Conservation (phyloP, 495 filamentous ascomycete genomes). For the Echria macrotheca region DNA sequence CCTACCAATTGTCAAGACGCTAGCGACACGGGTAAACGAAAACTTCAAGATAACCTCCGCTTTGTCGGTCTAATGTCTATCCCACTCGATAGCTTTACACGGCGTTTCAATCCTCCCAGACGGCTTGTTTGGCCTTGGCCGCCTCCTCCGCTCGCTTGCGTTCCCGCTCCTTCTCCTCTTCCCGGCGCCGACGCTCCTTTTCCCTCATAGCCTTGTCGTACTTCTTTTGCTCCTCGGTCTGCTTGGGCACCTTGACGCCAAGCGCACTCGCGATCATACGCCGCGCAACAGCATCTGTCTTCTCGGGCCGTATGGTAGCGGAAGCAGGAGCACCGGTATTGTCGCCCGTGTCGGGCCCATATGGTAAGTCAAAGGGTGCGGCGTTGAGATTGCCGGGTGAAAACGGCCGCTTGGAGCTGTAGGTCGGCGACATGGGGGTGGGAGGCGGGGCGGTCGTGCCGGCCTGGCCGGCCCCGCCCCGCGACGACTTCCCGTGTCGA, state of each 20-base stretch:
- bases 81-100: too few species aligned
- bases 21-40: too few species aligned
- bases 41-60: too few species aligned
- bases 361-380: conserved; percentile 8
- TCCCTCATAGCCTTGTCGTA: conserved; percentile 82
- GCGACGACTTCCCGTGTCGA: background rate
- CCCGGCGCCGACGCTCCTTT: conserved; percentile 73
- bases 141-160: conserved; percentile 59
- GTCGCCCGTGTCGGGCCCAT: background rate
- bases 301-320: conserved; percentile 59
- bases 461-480: conserved; percentile 9
- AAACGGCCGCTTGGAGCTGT: conserved; percentile 28
- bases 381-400: conserved; percentile 19
- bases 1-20: too few species aligned
- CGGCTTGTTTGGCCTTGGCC: conserved; percentile 63
- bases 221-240: conserved; percentile 80
- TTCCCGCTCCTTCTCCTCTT: conserved; percentile 64
- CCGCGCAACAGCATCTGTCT: conserved; percentile 84
- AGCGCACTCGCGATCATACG: conserved; percentile 86
- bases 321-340: background rate
- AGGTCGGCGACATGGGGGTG: conserved; percentile 55
- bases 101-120: conserved; percentile 90
- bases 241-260: conserved; percentile 72
- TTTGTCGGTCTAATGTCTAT: too few species aligned
- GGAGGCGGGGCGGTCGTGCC: conserved; percentile 49